Base-by-base conservation (phyloP, 495 filamentous ascomycete genomes). In the Penicillium lividum region DNA sequence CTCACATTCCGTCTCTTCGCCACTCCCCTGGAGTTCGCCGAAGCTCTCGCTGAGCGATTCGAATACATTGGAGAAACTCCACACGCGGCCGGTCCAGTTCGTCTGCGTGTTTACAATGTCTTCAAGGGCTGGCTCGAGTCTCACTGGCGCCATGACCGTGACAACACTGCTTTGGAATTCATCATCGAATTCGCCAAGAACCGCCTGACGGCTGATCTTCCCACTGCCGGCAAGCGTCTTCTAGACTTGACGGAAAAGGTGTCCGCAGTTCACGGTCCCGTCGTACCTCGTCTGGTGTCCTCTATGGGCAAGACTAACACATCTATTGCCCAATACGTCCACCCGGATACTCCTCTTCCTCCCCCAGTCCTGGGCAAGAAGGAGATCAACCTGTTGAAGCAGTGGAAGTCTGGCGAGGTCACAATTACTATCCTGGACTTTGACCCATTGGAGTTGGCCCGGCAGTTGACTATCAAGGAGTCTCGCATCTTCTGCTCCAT, bases 111-210 rank as follows among this genome's bases (percentile, higher is more conserved):
- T 0, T 98, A 96, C 79, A 98, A 99, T 68, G 86, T 93, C 40
- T 90, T 97, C 79, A 99, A 99, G 73, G 87, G 88, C 31, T 99
- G 95, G 95, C 75, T 99, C 5, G 95, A 99, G 73, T 92, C 89
- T 3, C 91, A 98, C 73, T 99, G 95, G 95, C 86, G 89, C 28
- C 84, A 89, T 57, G 85, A 91, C 29, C 81, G 85, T 28, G 95
- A 99, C 70, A 76, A 80, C 56, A 80, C 80, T 6, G 91, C 93
- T 6, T 77, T 98, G 36, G 79, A 82, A 0, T 79, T 88, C 49
- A 94, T 99, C 59, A 73, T 85, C 27, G 70, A 80, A 25, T 99
- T 99, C 67, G 91, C 94, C 28, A 83, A 84, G 60, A 86, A 81
- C 29, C 84, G 86, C 56, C 79, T 99, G 22, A 78, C 80, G 45